These are phyloP conservation scores for Cutaneotrichosporon sp. DNA, from an alignment of 1,284 basidiomycete species.

Conservation along the genomic window DNA sequence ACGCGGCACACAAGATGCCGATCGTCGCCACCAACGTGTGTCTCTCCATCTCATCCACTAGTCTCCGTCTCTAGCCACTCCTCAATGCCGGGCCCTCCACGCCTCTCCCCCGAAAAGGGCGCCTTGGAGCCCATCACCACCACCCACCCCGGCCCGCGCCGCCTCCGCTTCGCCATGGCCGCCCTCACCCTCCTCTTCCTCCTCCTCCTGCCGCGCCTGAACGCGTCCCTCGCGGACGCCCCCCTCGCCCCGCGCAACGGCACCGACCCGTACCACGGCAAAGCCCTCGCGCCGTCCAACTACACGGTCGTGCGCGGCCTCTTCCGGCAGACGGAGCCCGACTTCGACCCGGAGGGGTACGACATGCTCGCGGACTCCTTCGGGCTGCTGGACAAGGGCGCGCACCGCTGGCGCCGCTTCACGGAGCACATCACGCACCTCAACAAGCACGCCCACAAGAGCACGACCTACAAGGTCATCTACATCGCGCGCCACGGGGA, in stretches of 20 bases:
- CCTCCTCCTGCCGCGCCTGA: not conserved
- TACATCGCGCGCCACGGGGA: slow-evolving; percentile 53
- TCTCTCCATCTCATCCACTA: too few species aligned
- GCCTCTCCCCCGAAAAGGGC: too few species aligned
- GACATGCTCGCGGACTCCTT: slow-evolving; percentile 38
- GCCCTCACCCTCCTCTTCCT: not conserved
- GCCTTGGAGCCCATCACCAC: too few species aligned
- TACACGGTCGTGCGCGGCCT: slow-evolving; percentile 32
- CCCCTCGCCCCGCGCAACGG: not conserved
- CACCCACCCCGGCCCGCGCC: too few species aligned
- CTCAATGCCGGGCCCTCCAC: too few species aligned
- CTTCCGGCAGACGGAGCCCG: slow-evolving; percentile 26
- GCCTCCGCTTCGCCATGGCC: too few species aligned
- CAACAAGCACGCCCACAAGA: slow-evolving; percentile 31
- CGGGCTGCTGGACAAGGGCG: slow-evolving; percentile 42
- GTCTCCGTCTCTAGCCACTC: too few species aligned
- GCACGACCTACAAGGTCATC: slow-evolving; percentile 48
- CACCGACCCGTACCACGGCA: slow-evolving; percentile 17
- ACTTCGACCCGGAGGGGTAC: slow-evolving; percentile 29
- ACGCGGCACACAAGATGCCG: too few species aligned
- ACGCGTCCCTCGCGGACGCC: not conserved
- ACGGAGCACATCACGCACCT: slow-evolving; percentile 30
- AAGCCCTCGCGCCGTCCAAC: slow-evolving; percentile 29
- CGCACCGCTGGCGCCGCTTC: slow-evolving; percentile 30
- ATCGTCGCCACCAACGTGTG: too few species aligned